These are phyloP conservation scores for Hansenula anomala DNA, from an alignment of 1,139 yeast genomes.

Conservation along the genomic window DNA sequence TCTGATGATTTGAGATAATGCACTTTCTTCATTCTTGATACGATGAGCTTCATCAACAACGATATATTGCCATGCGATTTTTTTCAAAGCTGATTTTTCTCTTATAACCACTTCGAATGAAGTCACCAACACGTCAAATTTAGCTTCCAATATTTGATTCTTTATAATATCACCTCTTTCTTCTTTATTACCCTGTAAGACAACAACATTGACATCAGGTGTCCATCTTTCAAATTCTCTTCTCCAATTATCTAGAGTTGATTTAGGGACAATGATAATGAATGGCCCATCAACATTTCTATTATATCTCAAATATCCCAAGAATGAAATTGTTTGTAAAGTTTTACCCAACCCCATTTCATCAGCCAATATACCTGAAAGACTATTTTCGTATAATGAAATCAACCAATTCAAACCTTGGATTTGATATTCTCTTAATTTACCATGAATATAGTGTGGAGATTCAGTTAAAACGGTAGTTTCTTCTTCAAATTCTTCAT, in stretches of 20 bases:
- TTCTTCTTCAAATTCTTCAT: conserved; percentile 59
- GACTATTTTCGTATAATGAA: conserved; percentile 70
- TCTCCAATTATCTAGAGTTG: conserved; percentile 93
- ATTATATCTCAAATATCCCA: conserved; percentile 80
- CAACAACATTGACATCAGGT: conserved; percentile 85
- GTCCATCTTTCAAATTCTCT: conserved; percentile 94
- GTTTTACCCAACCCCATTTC: conserved; percentile 99
- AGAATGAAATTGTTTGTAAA: conserved; percentile 83
- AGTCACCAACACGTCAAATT: conserved; percentile 85
- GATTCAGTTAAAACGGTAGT: conserved; percentile 69
- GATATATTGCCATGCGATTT: conserved; percentile 89
- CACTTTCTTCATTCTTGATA: conserved; percentile 89
- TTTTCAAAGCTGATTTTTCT: conserved; percentile 76
- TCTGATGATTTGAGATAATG: conserved; percentile 85
- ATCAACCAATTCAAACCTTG: conserved; percentile 94
- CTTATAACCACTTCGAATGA: conserved; percentile 91
- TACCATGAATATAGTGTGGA: conserved; percentile 69
- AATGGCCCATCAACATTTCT: conserved; percentile 86
- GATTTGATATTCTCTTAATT: conserved; percentile 74
- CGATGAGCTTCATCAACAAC: conserved; percentile 97
- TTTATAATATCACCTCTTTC: conserved; percentile 60
- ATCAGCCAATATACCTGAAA: conserved; percentile 92
- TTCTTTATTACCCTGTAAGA: conserved; percentile 85
- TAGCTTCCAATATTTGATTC: conserved; percentile 55
- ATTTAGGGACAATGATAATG: conserved; percentile 88